phyloP scores from a whole-genome alignment of 495 filamentous ascomycete genomes.

The Usnea hakonensis region DNA sequence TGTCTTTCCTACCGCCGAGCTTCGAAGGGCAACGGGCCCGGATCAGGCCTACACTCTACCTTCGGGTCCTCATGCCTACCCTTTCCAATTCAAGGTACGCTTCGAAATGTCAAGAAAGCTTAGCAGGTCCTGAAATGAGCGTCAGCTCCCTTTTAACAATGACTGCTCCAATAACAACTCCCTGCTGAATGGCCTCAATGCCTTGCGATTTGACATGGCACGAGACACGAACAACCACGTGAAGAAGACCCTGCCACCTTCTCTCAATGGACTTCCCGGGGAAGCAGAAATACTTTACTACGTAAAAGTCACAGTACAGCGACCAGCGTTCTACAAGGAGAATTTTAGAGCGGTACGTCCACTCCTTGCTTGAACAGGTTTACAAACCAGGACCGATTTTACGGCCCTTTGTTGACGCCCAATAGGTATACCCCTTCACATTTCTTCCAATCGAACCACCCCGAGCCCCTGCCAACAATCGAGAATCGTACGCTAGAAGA shows the following conservation, averaged over 20 bases:
- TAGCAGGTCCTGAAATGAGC: neutral
- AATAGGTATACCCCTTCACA: constrained; percentile 54
- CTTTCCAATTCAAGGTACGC: constrained; percentile 75
- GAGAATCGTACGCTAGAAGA: constrained; percentile 77
- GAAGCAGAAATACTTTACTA: constrained; percentile 89
- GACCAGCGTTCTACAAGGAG: constrained; percentile 76
- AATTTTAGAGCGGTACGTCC: constrained; percentile 61
- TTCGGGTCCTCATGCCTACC: constrained; percentile 76
- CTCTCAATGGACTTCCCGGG: constrained; percentile 69
- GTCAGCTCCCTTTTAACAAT: constrained; percentile 81
- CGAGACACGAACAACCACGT: constrained; percentile 56
- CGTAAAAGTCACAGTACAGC: constrained; percentile 80
- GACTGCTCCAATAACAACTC: constrained; percentile 59
- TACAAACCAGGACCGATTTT: neutral
- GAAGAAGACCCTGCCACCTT: constrained; percentile 81
- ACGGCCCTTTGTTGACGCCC: neutral
- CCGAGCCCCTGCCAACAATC: constrained; percentile 52
- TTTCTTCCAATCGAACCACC: constrained; percentile 93
- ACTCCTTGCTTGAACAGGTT: neutral
- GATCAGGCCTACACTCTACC: constrained; percentile 55
- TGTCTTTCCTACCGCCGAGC: constrained; percentile 54
- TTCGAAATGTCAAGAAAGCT: neutral
- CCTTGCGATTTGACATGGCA: constrained; percentile 51
- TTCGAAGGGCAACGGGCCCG: constrained; percentile 39
- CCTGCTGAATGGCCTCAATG: constrained; percentile 49